Percentiles rank a stretch among this genome's conserved stretches.
phyloP scores from a whole-genome alignment of 208 protist genomes.

The Wallacemonas sp. region DNA sequence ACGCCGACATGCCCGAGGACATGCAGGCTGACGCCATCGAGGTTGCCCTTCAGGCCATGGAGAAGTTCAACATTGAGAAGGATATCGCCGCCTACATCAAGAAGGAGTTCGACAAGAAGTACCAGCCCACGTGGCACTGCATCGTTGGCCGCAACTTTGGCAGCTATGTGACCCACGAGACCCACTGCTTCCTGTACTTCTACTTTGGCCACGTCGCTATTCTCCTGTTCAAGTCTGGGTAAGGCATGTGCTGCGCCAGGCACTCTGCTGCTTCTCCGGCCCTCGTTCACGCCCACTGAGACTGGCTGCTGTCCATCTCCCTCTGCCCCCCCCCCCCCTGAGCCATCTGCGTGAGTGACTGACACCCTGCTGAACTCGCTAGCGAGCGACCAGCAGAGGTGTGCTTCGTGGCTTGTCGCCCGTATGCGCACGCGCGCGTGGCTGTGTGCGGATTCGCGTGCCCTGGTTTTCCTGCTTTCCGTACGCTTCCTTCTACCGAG shows the following conservation, averaged over 20 bases:
- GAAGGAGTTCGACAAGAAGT: constrained; percentile 99
- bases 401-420: too few relatives aligned
- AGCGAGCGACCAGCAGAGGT: too few relatives aligned
- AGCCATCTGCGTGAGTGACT: too few relatives aligned
- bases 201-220: constrained; percentile 99
- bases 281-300: not conserved
- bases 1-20: constrained; percentile 96
- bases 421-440: too few relatives aligned
- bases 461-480: too few relatives aligned
- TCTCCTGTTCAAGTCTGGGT: constrained; percentile 97
- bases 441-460: too few relatives aligned
- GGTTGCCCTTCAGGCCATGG: constrained; percentile 96
- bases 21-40: constrained; percentile 99
- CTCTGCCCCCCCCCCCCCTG: not conserved
- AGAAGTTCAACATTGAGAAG: constrained; percentile 99
- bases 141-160: constrained; percentile 99
- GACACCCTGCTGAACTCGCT: too few relatives aligned
- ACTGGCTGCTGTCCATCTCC: not conserved
- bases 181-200: constrained; percentile 99
- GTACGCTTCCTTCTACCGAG: too few relatives aligned
- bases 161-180: constrained; percentile 99
- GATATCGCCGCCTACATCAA: constrained; percentile 99
- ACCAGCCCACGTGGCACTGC: constrained; percentile 99
- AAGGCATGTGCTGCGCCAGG: constrained; percentile 16
- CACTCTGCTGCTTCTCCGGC: not conserved